phyloP scores from a whole-genome alignment of 2,329 filamentous ascomycete genomes.

The Botrytis squamosa region DNA sequence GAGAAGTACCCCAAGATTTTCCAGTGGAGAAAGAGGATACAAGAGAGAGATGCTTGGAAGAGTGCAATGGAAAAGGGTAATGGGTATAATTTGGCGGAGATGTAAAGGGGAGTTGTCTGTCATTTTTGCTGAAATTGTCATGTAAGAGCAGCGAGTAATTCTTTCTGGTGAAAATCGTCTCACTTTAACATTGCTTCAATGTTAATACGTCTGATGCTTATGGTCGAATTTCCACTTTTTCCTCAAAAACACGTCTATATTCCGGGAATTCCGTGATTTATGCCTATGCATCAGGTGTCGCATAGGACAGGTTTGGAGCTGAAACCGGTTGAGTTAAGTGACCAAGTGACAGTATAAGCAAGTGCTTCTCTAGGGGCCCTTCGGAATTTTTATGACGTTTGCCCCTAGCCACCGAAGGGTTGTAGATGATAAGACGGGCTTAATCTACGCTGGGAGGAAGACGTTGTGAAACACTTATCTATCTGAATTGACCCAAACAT shows the following conservation, averaged over 20 bases:
- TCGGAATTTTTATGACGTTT: not conserved
- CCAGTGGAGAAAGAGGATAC: constrained; percentile 38
- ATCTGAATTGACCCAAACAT: no score
- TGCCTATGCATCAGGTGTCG: not conserved
- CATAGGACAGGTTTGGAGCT: not conserved
- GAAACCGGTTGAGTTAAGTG: not conserved
- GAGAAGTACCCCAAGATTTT: constrained; percentile 37
- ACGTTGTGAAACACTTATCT: no score
- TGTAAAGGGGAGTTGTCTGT: not conserved
- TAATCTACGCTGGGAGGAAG: not conserved
- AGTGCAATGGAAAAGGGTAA: constrained; percentile 38
- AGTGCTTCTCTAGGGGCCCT: not conserved
- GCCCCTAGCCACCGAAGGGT: not conserved
- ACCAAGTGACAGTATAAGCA: not conserved
- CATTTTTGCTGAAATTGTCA: not conserved
- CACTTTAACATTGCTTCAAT: not conserved
- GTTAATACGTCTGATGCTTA: not conserved
- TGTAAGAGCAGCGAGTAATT: not conserved
- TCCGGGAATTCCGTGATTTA: not conserved
- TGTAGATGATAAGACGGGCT: no score
- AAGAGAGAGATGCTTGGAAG: constrained; percentile 38
- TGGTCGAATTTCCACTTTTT: not conserved
- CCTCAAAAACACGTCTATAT: no score
- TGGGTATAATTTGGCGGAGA: constrained; percentile 36
- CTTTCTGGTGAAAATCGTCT: not conserved